Base-by-base conservation (phyloP, 2,329 filamentous ascomycete genomes). In the Apiospora pterosperma region DNA sequence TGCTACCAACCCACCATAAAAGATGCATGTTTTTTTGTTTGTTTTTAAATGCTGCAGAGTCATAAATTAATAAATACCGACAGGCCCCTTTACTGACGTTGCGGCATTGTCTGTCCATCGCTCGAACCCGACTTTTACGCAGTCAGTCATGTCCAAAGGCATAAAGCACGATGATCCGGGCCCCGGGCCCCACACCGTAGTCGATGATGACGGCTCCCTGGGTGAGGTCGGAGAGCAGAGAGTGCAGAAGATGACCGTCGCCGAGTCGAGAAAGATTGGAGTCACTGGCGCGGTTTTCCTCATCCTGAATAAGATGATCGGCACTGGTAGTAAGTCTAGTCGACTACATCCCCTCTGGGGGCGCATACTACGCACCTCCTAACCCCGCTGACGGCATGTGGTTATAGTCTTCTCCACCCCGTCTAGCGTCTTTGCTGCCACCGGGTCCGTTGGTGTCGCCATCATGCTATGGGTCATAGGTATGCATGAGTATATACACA, bases 221-320 rank as follows among this genome's bases (percentile, higher is more conserved):
- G 48, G 16, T 2, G 48, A 55, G 48, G 28, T 31, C 48, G 48
- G 28, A 55, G 48, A 55, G 16, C 48, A 55, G 16, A 55, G 48
- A 5, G 48, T 55, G 28, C 65, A 71, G 28, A 66, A 64, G 11
- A 72, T 71, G 38, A 71, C 69, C 14, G 72, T 71, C 36, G 69
- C 71, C n/a, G 72, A 75, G 5, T 72, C 72, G 60, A 74, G 80
- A 10, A 85, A 85, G 73, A 82, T 87, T 23, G 85, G 84, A 0
- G 74, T 86, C 34, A 81, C 80, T 0, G 84, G 84, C 3, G 80
- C 84, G 6, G 80, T 84, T 0, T 86, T 86, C 63, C 67, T 87
- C 42, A 86, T 87, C 42, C 67, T 86, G 21, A 87, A 87, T 65
- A 85, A 85, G 70, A 86, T 87, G 82, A 85, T 87, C 42, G 84